Percentiles rank a stretch among this genome's conserved stretches.
Conservation (phyloP, 2,329 filamentous ascomycete species). For the Pseudogymnoascus sp. region DNA sequence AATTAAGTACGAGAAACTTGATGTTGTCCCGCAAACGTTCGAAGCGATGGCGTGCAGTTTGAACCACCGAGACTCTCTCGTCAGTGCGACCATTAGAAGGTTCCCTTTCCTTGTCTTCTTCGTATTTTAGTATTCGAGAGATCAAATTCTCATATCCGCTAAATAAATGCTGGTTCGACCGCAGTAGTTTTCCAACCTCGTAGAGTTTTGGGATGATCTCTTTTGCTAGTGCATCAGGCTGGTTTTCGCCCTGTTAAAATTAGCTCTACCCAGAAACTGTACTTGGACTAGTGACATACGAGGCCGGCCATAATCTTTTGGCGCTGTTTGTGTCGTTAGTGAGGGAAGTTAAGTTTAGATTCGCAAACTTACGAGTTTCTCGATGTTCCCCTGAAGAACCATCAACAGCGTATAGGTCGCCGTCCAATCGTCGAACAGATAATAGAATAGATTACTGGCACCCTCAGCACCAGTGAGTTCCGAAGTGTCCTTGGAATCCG, state of each 20-base stretch:
- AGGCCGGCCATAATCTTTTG: constrained; percentile 23
- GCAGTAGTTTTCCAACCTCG: constrained; percentile 50
- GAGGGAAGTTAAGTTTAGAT: constrained; percentile 8
- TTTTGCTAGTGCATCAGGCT: constrained; percentile 32
- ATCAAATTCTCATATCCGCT: constrained; percentile 52
- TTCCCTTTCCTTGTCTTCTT: constrained; percentile 4
- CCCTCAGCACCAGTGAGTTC: constrained; percentile 35
- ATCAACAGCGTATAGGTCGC: constrained; percentile 49
- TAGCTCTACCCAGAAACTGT: constrained; percentile 4
- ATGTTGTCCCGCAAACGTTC: constrained; percentile 50
- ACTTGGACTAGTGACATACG: constrained; percentile 14
- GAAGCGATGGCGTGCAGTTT: constrained; percentile 47
- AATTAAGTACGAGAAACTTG: constrained; percentile 50
- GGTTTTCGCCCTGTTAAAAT: constrained; percentile 26
- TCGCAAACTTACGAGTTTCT: constrained; percentile 36
- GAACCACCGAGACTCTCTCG: constrained; percentile 28
- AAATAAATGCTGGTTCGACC: constrained; percentile 52
- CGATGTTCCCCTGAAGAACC: constrained; percentile 36
- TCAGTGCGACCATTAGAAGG: constrained; percentile 30
- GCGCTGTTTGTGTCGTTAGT: constrained; percentile 18
- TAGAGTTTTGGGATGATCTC: constrained; percentile 51
- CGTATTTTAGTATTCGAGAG: constrained; percentile 40
- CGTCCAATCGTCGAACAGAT: constrained; percentile 58
- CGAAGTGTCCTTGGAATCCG: constrained; percentile 24
- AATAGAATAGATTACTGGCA: constrained; percentile 55